Percentiles rank a stretch among this genome's conserved stretches.
Conservation (phyloP, 1,139 yeast genomes). For the Hansenula sp. region DNA sequence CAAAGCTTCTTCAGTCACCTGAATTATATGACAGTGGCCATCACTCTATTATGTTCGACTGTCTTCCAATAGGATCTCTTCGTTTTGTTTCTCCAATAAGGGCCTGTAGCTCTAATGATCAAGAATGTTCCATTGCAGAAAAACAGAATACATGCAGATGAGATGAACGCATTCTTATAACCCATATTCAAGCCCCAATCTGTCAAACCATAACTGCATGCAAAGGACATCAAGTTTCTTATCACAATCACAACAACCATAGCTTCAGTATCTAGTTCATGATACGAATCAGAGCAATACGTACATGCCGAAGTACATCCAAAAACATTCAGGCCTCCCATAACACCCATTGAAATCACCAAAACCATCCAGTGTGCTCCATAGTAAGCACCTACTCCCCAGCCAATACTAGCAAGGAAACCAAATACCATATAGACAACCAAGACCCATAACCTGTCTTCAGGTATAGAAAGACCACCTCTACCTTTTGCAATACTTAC, state of each 20-base stretch:
- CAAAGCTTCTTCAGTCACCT: no score
- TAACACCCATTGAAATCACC: constrained; percentile 50
- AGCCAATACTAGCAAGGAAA: constrained; percentile 33
- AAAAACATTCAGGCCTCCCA: constrained; percentile 44
- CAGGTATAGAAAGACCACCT: constrained; percentile 36
- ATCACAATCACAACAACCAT: constrained; percentile 41
- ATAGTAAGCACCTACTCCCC: constrained; percentile 41
- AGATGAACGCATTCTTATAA: constrained; percentile 39
- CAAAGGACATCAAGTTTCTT: constrained; percentile 17
- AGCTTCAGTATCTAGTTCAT: constrained; percentile 48
- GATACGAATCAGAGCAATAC: constrained; percentile 52
- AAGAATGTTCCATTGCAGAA: constrained; percentile 39
- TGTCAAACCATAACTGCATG: constrained; percentile 45
- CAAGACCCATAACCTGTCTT: constrained; percentile 38
- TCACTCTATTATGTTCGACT: constrained; percentile 29
- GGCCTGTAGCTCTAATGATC: constrained; percentile 34
- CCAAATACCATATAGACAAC: constrained; percentile 33
- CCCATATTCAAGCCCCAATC: constrained; percentile 44
- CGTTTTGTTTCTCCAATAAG: constrained; percentile 32
- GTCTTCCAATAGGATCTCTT: constrained; percentile 32
- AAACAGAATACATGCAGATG: constrained; percentile 39
- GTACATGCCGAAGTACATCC: constrained; percentile 51
- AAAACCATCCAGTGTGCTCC: constrained; percentile 50
- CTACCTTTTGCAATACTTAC: constrained; percentile 32
- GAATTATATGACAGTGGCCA: constrained; percentile 14